Evolutionary conservation across 306 rosid species (phyloP).

Genomic region (Cajanus cajan): DNA sequence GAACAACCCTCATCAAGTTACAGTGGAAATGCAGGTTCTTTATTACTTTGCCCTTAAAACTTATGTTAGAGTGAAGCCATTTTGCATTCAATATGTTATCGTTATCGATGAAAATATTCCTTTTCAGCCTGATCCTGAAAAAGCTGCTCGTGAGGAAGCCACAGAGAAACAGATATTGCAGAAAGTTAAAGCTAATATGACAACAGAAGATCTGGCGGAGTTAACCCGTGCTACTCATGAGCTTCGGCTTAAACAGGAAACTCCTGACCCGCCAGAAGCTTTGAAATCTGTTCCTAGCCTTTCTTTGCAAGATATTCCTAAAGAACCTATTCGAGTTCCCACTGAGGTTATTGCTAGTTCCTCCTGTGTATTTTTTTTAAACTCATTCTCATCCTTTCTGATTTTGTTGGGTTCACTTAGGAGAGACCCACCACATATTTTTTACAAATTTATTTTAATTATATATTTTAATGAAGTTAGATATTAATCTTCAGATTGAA

Average conservation of each 20-base stretch:
- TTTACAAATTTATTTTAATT: no score
- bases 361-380: not conserved
- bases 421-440: no score
- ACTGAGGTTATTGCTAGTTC: conserved; percentile 56
- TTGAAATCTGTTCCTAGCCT: conserved; percentile 91
- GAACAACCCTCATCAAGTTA: conserved; percentile 83
- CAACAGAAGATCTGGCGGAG: conserved; percentile 87
- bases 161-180: conserved; percentile 70
- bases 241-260: conserved; percentile 85
- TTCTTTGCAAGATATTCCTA: conserved; percentile 87
- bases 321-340: conserved; percentile 81
- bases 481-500: no score
- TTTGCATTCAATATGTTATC: conserved; percentile 20
- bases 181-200: conserved; percentile 80
- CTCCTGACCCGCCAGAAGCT: conserved; percentile 98
- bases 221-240: conserved; percentile 83
- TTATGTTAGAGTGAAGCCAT: conserved; percentile 18
- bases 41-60: not conserved
- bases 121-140: conserved; percentile 89
- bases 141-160: conserved; percentile 84
- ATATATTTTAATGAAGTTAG: no score
- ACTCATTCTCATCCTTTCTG: no score
- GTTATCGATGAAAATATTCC: conserved; percentile 28
- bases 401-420: no score
- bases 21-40: conserved; percentile 93